A percentile compares a stretch with the other conserved stretches of the same genome.
These are phyloP conservation scores for Globisporangium rhizosaccharum DNA, from an alignment of 352 stramenopile species.

Conservation along the genomic window DNA sequence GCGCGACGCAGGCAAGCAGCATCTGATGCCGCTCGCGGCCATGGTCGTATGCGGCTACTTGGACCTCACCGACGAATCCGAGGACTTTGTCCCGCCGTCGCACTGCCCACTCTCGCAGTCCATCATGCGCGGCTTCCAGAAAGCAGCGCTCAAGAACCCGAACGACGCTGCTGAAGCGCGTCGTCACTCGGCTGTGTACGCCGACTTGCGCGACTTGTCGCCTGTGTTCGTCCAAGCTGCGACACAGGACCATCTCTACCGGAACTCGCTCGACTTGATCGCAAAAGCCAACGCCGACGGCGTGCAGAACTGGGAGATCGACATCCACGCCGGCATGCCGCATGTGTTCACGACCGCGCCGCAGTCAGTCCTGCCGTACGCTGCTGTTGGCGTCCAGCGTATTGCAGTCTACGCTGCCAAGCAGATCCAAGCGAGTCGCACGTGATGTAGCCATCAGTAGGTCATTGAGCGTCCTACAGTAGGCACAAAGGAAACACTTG, in stretches of 20 bases:
- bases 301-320: slow-evolving; percentile 18
- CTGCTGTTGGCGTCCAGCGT: slow-evolving; percentile 30
- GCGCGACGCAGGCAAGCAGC: slow-evolving; percentile 2
- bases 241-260: slow-evolving; percentile 25
- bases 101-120: slow-evolving; percentile 16
- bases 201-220: slow-evolving; percentile 25
- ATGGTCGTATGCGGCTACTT: slow-evolving; percentile 17
- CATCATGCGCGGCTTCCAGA: slow-evolving; percentile 1
- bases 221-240: slow-evolving; percentile 31
- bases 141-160: slow-evolving; percentile 6
- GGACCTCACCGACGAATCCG: slow-evolving; percentile 9
- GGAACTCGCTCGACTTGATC: slow-evolving; percentile 20
- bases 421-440: slow-evolving; percentile 7
- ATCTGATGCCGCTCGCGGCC: slow-evolving; percentile 11
- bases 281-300: slow-evolving; percentile 17
- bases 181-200: slow-evolving; percentile 13
- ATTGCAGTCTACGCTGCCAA: slow-evolving; percentile 38
- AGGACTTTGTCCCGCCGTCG: background rate
- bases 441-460: no score
- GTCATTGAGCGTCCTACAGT: no score
- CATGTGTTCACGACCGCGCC: slow-evolving; percentile 61
- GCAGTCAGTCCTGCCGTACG: slow-evolving; percentile 39
- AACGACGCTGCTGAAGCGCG: background rate
- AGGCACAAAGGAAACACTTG: no score
- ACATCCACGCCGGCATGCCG: slow-evolving; percentile 48